Conservation (phyloP, 192 early-diverging fungal genomes). For the Phycomyces blakesleeanus region DNA sequence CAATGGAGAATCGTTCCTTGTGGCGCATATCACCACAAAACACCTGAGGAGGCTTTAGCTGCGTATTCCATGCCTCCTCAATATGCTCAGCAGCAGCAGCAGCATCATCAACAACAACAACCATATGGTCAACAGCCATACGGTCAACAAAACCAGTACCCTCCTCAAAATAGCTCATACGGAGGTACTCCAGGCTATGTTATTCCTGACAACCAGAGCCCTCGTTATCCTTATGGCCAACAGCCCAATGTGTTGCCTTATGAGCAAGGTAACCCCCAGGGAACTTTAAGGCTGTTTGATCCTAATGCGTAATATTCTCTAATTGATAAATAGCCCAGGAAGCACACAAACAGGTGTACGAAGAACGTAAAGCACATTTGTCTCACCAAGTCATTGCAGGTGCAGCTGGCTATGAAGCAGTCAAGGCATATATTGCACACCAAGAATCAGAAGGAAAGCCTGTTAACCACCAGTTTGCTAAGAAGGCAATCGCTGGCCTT, state of each 20-base stretch:
- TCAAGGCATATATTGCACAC: constrained; percentile 12
- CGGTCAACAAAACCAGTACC: neutral
- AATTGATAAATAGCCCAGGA: neutral
- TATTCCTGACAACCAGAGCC: constrained; percentile 3
- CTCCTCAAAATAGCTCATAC: neutral
- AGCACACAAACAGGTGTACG: neutral
- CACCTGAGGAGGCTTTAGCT: neutral
- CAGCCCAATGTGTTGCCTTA: neutral
- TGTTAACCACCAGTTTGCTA: constrained; percentile 11
- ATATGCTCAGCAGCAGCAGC: constrained; percentile 6
- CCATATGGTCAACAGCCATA: neutral
- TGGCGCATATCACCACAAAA: constrained; percentile 2
- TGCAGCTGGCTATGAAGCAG: constrained; percentile 17
- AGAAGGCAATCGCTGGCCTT: constrained; percentile 16
- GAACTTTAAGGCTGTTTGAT: neutral
- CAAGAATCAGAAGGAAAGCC: constrained; percentile 14
- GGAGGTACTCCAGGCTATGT: constrained; percentile 1
- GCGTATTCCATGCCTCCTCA: constrained; percentile 2
- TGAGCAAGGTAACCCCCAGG: neutral
- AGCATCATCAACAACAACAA: too few relatives aligned
- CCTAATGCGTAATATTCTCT: too few relatives aligned
- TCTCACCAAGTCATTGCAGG: constrained; percentile 11
- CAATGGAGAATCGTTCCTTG: constrained; percentile 22
- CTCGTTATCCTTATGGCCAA: neutral
- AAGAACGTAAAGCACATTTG: neutral